A percentile compares a stretch with the other conserved stretches of the same genome.
Evolutionary conservation across 2,329 filamentous ascomycete genomes (phyloP).

Genomic region (Aureobasidium sp.): DNA sequence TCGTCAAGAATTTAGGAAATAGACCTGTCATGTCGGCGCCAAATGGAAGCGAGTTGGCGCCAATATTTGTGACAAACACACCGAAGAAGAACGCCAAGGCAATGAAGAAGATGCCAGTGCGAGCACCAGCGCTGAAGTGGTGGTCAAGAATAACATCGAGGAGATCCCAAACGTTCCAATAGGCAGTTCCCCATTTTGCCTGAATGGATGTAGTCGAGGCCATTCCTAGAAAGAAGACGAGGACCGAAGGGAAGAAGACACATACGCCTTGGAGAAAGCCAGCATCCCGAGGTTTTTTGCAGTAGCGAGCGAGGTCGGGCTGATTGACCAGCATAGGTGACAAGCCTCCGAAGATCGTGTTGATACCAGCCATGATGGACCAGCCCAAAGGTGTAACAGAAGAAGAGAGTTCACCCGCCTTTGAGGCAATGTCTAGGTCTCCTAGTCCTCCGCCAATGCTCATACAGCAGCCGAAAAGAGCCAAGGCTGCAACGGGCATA

Average conservation of each 20-base stretch:
- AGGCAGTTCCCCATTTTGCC: constrained; percentile 30
- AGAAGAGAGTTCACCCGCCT: neutral
- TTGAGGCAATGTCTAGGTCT: neutral
- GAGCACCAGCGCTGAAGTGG: constrained; percentile 33
- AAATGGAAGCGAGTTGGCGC: constrained; percentile 36
- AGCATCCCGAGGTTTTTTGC: constrained; percentile 28
- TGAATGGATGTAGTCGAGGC: constrained; percentile 33
- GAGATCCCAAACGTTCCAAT: constrained; percentile 44
- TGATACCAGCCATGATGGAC: constrained; percentile 36
- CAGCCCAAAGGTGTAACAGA: constrained; percentile 28
- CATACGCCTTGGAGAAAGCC: constrained; percentile 28
- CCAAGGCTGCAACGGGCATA: constrained; percentile 30
- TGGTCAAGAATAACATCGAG: constrained; percentile 34
- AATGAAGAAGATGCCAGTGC: constrained; percentile 36
- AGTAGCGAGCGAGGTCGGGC: constrained; percentile 38
- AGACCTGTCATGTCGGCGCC: constrained; percentile 38
- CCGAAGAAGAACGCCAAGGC: constrained; percentile 32
- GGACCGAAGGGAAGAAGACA: constrained; percentile 33
- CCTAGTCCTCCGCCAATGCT: constrained; percentile 27
- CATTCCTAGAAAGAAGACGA: constrained; percentile 37
- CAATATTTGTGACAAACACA: constrained; percentile 39
- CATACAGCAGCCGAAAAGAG: constrained; percentile 33
- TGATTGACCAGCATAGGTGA: constrained; percentile 36
- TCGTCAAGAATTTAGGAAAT: constrained; percentile 38
- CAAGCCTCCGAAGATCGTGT: constrained; percentile 36